These are phyloP conservation scores for Imleria badia DNA, from an alignment of 768 basidiomycete genomes.

Conservation along the genomic window DNA sequence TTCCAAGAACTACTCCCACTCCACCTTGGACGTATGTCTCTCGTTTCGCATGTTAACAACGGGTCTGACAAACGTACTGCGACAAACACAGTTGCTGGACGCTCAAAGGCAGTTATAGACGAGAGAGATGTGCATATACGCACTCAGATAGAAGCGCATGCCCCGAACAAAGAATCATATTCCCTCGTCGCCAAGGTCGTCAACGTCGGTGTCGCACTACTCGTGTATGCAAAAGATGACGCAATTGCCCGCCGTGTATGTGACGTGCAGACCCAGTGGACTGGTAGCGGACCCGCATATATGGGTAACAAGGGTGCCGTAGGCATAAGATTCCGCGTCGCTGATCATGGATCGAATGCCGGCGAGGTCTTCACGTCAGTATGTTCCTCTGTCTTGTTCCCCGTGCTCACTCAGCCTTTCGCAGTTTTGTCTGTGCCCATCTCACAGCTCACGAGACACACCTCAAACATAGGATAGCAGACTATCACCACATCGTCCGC, in stretches of 20 bases:
- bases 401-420: not conserved
- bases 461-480: constrained; percentile 62
- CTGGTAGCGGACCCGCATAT: constrained; percentile 65
- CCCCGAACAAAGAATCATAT: constrained; percentile 72
- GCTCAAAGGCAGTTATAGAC: constrained; percentile 68
- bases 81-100: constrained; percentile 63
- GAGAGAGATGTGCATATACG: constrained; percentile 70
- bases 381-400: not conserved
- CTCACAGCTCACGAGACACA: constrained; percentile 78
- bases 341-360: constrained; percentile 47
- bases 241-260: constrained; percentile 56
- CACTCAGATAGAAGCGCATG: constrained; percentile 68
- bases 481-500: constrained; percentile 80
- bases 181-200: constrained; percentile 75
- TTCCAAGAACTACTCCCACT: constrained; percentile 93
- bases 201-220: constrained; percentile 83
- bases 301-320: constrained; percentile 98
- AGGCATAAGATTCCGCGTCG: constrained; percentile 77
- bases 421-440: constrained; percentile 90
- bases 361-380: constrained; percentile 88
- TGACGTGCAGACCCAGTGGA: constrained; percentile 75
- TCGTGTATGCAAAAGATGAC: constrained; percentile 82
- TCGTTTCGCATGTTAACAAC: not conserved
- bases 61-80: constrained; percentile 7
- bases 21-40: constrained; percentile 76